Conservation (phyloP, 2,329 filamentous ascomycete genomes). For the Aureobasidium sp. region DNA sequence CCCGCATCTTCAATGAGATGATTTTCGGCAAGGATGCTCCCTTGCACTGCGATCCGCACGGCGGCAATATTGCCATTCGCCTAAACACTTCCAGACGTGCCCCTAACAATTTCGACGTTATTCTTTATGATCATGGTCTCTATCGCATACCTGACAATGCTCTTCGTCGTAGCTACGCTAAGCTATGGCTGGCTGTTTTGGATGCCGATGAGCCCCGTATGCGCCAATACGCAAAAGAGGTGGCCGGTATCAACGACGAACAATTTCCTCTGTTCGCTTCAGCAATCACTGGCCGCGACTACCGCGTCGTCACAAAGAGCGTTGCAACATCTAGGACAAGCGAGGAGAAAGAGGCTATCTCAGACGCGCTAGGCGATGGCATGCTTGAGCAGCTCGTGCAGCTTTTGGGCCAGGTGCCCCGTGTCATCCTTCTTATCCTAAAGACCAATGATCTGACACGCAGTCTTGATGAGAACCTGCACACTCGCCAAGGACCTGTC, state of each 20-base stretch:
- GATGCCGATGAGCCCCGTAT: conserved; percentile 79
- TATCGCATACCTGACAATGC: conserved; percentile 83
- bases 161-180: conserved; percentile 80
- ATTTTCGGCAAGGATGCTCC: conserved; percentile 87
- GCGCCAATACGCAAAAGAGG: conserved; percentile 81
- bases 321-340: conserved; percentile 56
- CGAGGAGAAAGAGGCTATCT: conserved; percentile 81
- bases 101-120: conserved; percentile 78
- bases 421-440: conserved; percentile 87
- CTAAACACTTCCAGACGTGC: conserved; percentile 57
- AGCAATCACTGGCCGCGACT: conserved; percentile 93
- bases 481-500: conserved; percentile 59
- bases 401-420: conserved; percentile 78
- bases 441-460: conserved; percentile 97
- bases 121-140: conserved; percentile 93
- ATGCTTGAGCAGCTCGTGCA: conserved; percentile 83
- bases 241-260: conserved; percentile 80
- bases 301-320: conserved; percentile 59
- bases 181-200: conserved; percentile 94
- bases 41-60: conserved; percentile 93
- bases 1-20: conserved; percentile 98
- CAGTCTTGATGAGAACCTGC: conserved; percentile 83
- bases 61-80: conserved; percentile 89
- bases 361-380: conserved; percentile 75
- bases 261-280: conserved; percentile 94